Conservation (phyloP, 331 rosid species). For the Arachis monticola region DNA sequence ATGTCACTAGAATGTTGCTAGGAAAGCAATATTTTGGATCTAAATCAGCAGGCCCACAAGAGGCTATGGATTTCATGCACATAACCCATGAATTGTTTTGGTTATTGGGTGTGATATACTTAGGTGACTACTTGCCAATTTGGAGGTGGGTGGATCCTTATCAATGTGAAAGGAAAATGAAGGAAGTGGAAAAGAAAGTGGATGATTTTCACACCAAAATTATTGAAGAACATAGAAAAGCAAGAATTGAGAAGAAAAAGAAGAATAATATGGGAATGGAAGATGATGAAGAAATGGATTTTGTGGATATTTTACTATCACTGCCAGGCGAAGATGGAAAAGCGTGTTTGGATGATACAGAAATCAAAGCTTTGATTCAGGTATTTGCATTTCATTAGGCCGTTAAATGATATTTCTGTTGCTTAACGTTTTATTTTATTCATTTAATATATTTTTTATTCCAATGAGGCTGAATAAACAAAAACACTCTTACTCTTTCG, state of each 20-base stretch:
- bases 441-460: not conserved
- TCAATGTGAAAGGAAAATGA: slow-evolving; percentile 86
- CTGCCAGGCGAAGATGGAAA: slow-evolving; percentile 91
- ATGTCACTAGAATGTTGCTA: slow-evolving; percentile 87
- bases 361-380: slow-evolving; percentile 93
- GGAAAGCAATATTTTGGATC: slow-evolving; percentile 89
- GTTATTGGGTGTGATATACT: slow-evolving; percentile 77
- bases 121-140: slow-evolving; percentile 85
- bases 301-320: slow-evolving; percentile 83
- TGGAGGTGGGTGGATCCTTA: slow-evolving; percentile 98
- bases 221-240: slow-evolving; percentile 73
- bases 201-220: slow-evolving; percentile 85
- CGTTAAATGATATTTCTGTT: not conserved
- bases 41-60: slow-evolving; percentile 73
- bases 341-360: slow-evolving; percentile 71
- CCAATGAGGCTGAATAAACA: no score
- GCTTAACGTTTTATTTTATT: not conserved
- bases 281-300: slow-evolving; percentile 64
- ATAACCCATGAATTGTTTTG: slow-evolving; percentile 91
- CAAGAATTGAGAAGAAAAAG: slow-evolving; percentile 26
- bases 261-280: no score
- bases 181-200: slow-evolving; percentile 82
- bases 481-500: no score
- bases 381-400: slow-evolving; percentile 32
- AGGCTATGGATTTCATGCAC: slow-evolving; percentile 88